These are phyloP conservation scores for Pseudogymnoascus sp. DNA, from an alignment of 2,329 filamentous ascomycete genomes.

Conservation along the genomic window DNA sequence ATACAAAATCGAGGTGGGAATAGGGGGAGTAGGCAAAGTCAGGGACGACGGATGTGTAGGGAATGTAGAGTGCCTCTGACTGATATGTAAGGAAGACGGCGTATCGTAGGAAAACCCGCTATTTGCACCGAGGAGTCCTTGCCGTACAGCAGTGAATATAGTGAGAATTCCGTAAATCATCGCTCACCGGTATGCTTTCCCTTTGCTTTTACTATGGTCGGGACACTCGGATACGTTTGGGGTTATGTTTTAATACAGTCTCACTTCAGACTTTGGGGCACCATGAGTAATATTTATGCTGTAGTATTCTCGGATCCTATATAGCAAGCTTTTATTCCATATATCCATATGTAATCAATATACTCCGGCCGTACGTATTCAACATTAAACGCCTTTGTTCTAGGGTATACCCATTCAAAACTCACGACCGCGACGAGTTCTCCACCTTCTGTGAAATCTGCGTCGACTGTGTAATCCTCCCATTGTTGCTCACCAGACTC, in stretches of 20 bases:
- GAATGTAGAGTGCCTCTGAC: no score
- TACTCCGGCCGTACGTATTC: neutral
- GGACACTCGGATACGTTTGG: no score
- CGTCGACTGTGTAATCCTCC: constrained; percentile 9
- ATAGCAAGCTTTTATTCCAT: neutral
- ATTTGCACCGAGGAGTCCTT: no score
- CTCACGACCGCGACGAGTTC: neutral
- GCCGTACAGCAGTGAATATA: no score
- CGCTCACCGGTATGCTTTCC: no score
- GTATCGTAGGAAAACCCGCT: no score
- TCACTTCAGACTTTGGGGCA: neutral
- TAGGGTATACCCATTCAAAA: neutral
- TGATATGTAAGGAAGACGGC: no score
- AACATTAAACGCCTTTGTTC: neutral
- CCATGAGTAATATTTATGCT: neutral
- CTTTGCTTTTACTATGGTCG: no score
- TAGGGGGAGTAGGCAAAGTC: no score
- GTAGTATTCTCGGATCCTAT: neutral
- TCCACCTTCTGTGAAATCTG: constrained; percentile 10
- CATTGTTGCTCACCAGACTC: constrained; percentile 8
- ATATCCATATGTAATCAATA: neutral
- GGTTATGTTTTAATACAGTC: neutral
- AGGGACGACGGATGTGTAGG: no score
- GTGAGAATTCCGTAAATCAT: no score
- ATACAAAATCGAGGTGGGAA: no score